Percentiles rank a stretch among this genome's conserved stretches.
Conservation (phyloP, 1,284 basidiomycete species). For the Heliocybe sulcata region DNA sequence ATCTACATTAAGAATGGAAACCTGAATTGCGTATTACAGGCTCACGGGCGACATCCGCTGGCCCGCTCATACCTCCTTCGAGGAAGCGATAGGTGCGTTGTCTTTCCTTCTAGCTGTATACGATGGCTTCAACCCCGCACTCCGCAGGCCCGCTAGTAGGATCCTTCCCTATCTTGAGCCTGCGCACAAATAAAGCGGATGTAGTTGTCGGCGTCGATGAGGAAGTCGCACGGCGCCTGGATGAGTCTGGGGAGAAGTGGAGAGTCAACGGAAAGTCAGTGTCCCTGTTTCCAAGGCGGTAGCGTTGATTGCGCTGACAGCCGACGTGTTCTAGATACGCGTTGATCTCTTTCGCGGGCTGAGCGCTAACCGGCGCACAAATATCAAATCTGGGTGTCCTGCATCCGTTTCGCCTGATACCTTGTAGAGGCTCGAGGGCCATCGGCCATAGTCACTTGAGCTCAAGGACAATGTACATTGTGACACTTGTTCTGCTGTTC, state of each 20-base stretch:
- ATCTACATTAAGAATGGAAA: not conserved
- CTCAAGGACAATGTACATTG: no score
- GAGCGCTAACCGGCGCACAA: no score
- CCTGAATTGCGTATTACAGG: constrained; percentile 29
- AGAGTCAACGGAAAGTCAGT: constrained; percentile 75
- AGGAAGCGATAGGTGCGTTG: constrained; percentile 64
- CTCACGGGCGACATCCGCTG: constrained; percentile 87
- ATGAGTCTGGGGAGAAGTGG: constrained; percentile 70
- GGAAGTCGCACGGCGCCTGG: constrained; percentile 59
- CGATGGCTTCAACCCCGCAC: not conserved
- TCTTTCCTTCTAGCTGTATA: not conserved
- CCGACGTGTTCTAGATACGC: constrained; percentile 29
- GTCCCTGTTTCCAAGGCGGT: not conserved
- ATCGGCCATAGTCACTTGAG: no score
- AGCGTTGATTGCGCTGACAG: not conserved
- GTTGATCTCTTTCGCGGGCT: constrained; percentile 30
- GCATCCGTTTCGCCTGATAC: no score
- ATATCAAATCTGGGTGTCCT: no score
- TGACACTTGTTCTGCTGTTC: no score
- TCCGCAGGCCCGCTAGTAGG: constrained; percentile 69
- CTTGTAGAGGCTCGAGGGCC: no score
- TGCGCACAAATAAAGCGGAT: constrained; percentile 95
- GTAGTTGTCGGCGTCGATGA: constrained; percentile 78
- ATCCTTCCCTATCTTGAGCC: constrained; percentile 73
- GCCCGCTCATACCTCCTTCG: constrained; percentile 80